A percentile compares a stretch with the other conserved stretches of the same genome.
phyloP scores from a whole-genome alignment of 768 basidiomycete species.

The Tremella fuciformis region DNA sequence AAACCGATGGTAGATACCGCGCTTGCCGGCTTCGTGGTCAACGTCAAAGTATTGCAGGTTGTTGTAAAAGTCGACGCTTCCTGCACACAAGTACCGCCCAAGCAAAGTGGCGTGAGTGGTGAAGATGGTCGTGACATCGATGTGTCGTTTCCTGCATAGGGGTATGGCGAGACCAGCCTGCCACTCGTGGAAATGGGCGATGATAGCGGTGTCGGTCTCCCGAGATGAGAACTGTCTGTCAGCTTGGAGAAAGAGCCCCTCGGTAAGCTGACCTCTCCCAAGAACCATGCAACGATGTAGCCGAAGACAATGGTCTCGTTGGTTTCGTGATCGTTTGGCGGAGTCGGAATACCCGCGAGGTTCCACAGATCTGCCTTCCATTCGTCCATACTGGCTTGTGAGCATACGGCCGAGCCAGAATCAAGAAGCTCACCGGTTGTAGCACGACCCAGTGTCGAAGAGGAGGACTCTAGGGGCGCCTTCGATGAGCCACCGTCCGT shows the following conservation, averaged over 20 bases:
- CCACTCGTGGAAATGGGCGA: slow-evolving; percentile 99
- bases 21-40: slow-evolving; percentile 97
- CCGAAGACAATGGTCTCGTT: slow-evolving; percentile 98
- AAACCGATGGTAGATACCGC: slow-evolving; percentile 88
- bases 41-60: slow-evolving; percentile 99
- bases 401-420: background rate
- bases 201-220: slow-evolving; percentile 76
- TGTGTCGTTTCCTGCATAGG: slow-evolving; percentile 89
- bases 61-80: slow-evolving; percentile 98
- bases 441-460: slow-evolving; percentile 89
- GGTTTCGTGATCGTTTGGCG: slow-evolving; percentile 93
- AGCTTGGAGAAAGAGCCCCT: background rate
- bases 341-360: slow-evolving; percentile 93
- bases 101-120: slow-evolving; percentile 98
- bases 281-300: slow-evolving; percentile 97
- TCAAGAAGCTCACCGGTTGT: slow-evolving; percentile 57
- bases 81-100: slow-evolving; percentile 96
- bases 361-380: slow-evolving; percentile 99
- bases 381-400: slow-evolving; percentile 66
- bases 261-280: slow-evolving; percentile 75
- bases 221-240: slow-evolving; percentile 54
- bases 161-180: slow-evolving; percentile 90
- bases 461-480: slow-evolving; percentile 91
- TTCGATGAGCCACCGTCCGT: slow-evolving; percentile 98
- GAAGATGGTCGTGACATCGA: slow-evolving; percentile 98